Evolutionary conservation across 2,329 filamentous ascomycete species (phyloP).

Genomic region (Aspergillus neotritici): DNA sequence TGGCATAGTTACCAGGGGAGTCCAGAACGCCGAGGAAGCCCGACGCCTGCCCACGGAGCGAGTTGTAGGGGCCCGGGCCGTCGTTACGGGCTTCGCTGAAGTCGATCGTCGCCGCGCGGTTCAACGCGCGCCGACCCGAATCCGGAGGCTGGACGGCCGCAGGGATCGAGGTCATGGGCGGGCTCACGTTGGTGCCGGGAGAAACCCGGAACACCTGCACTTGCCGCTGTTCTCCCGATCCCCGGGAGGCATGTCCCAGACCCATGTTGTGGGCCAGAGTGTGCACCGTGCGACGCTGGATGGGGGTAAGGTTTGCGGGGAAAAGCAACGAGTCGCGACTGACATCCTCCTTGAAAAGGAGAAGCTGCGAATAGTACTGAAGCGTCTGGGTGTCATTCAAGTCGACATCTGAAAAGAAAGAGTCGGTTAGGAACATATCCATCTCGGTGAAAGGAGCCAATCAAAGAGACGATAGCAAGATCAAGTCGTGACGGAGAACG

Average conservation of each 20-base stretch:
- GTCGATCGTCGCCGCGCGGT: constrained; percentile 93
- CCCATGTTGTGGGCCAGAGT: constrained; percentile 94
- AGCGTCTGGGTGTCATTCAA: constrained; percentile 86
- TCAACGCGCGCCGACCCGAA: constrained; percentile 75
- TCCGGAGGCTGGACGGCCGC: constrained; percentile 63
- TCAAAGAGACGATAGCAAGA: not conserved
- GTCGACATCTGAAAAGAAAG: constrained; percentile 60
- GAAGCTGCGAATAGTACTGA: constrained; percentile 82
- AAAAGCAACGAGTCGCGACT: constrained; percentile 77
- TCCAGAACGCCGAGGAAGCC: constrained; percentile 82
- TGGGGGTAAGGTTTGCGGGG: constrained; percentile 69
- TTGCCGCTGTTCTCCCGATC: constrained; percentile 78
- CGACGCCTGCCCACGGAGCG: constrained; percentile 68
- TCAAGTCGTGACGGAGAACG: too few relatives aligned
- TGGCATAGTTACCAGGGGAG: constrained; percentile 61
- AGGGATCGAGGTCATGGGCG: constrained; percentile 57
- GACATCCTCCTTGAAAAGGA: constrained; percentile 78
- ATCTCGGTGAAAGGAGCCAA: not conserved
- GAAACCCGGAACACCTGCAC: constrained; percentile 72
- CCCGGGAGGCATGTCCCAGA: constrained; percentile 83
- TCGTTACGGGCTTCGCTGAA: constrained; percentile 78
- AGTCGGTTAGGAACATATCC: constrained; percentile 11
- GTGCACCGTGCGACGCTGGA: constrained; percentile 84
- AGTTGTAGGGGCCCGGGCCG: constrained; percentile 65
- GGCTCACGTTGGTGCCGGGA: constrained; percentile 52